Percentiles rank a stretch among this genome's conserved stretches.
phyloP scores from a whole-genome alignment of 768 basidiomycete genomes.

The Tephrocybe sp. region DNA sequence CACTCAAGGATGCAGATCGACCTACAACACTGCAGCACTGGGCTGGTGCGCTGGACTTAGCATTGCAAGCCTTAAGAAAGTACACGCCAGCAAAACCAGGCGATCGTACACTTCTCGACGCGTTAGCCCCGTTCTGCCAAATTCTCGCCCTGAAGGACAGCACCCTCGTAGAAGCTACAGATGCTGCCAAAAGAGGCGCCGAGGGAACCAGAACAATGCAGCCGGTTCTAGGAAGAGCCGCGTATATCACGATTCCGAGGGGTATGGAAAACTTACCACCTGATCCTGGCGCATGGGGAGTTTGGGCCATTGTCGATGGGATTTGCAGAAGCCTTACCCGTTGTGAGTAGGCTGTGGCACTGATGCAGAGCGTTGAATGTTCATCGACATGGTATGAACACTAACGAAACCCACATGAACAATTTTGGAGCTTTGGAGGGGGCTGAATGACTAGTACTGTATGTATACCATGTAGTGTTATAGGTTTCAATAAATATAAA shows the following conservation, averaged over 20 bases:
- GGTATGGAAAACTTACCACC: constrained; percentile 31
- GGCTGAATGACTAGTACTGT: no score
- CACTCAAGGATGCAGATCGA: constrained; percentile 8
- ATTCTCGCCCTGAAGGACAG: constrained; percentile 21
- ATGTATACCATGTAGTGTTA: no score
- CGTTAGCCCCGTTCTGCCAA: constrained; percentile 43
- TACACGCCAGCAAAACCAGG: constrained; percentile 53
- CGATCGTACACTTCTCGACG: constrained; percentile 57
- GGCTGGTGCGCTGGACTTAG: constrained; percentile 20
- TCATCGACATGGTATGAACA: no score
- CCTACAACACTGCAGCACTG: not conserved
- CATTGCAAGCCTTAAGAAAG: constrained; percentile 27
- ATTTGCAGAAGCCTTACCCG: constrained; percentile 23
- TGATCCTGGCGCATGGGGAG: constrained; percentile 58
- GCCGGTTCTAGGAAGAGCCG: constrained; percentile 47
- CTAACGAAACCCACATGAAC: no score
- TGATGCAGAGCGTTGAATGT: no score
- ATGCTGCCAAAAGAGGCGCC: constrained; percentile 39
- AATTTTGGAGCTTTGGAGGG: no score
- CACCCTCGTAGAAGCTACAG: constrained; percentile 28
- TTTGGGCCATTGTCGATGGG: constrained; percentile 39
- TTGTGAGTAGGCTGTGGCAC: no score
- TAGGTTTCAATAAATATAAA: no score
- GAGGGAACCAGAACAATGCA: constrained; percentile 45
- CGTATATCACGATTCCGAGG: constrained; percentile 38